Base-by-base conservation (phyloP, 2,329 filamentous ascomycete genomes). In the Colletotrichum musae region DNA sequence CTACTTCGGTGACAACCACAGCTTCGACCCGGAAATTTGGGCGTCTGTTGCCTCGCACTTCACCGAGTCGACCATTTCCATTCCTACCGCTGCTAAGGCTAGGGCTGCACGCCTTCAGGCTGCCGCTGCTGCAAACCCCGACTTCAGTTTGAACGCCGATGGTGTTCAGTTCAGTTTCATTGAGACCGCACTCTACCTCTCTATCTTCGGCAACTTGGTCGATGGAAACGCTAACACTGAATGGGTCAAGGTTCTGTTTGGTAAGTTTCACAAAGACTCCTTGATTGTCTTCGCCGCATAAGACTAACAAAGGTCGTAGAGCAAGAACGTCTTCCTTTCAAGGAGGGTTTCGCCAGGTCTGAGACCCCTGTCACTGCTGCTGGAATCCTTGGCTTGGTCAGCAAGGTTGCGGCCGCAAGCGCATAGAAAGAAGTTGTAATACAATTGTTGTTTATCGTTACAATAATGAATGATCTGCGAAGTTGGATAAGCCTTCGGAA, bases 1-100 rank as follows among this genome's bases (percentile, higher is more conserved):
- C 45, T 70, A 71, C 62, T 75, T 75, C 21, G 77, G 77, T 39
- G 74, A 79, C 64, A 77, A 77, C 70, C 72, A 76, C 59, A 74
- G 73, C 39, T 80, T 80, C 63, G 64, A 76, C 52, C 51, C 70
- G 5, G 70, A 72, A 10, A 74, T 77, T 24, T 80, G 74, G 73
- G 72, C 62, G 13, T 71, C 73, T 1, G 72, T 76, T 5, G 64
- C 71, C 0, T 64, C 70, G 26, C 66, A 73, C 18, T 75, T 77
- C 41, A 70, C 66, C 7, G 56, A 71, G 10, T 57, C 63, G 1
- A 73, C 70, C 21, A 77, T 80, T 41, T 73, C 73, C n/a, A 75
- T 79, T 32, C 67, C 73, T 6, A 74, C 70, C 0, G 77, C 78
- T 5, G 77, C 77, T n/a, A 48, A 58, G 10, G 77, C 77, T 5